Conservation (phyloP, 352 stramenopile genomes). For the Sclerospora graminicola region DNA sequence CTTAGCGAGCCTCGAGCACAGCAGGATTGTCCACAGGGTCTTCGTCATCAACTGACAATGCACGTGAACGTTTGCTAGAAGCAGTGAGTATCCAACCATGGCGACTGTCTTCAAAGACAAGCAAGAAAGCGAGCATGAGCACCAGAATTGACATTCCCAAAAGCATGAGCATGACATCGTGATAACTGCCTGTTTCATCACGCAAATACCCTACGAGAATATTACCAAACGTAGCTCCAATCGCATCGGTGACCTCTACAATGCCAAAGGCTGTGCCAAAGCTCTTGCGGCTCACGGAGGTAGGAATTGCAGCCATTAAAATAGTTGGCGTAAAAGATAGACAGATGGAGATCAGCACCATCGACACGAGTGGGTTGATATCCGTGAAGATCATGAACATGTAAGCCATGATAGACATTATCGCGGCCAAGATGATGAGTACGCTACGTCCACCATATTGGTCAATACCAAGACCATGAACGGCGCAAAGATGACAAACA, state of each 20-base stretch:
- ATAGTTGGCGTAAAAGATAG: conserved; percentile 83
- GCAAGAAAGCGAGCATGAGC: conserved; percentile 55
- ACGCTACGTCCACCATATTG: conserved; percentile 81
- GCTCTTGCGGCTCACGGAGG: conserved; percentile 55
- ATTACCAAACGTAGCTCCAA: conserved; percentile 76
- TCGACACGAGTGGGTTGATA: conserved; percentile 64
- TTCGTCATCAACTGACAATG: conserved; percentile 56
- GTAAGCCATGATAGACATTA: conserved; percentile 74
- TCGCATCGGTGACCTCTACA: conserved; percentile 76
- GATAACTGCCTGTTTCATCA: conserved; percentile 68
- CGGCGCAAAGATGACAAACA: conserved; percentile 79
- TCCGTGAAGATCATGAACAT: conserved; percentile 79
- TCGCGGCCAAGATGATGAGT: conserved; percentile 56
- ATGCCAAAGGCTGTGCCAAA: conserved; percentile 84
- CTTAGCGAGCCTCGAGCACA: conserved; percentile 29
- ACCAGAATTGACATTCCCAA: conserved; percentile 56
- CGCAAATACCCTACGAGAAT: conserved; percentile 77
- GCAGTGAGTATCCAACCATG: conserved; percentile 48
- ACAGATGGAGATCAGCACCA: conserved; percentile 82
- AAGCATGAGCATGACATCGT: conserved; percentile 79
- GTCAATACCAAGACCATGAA: conserved; percentile 82
- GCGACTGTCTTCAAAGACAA: conserved; percentile 53
- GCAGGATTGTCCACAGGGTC: conserved; percentile 29
- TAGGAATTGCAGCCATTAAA: conserved; percentile 79
- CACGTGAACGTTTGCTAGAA: conserved; percentile 34